These are phyloP conservation scores for Xylaria digitata DNA, from an alignment of 2,329 filamentous ascomycete species.

Conservation along the genomic window DNA sequence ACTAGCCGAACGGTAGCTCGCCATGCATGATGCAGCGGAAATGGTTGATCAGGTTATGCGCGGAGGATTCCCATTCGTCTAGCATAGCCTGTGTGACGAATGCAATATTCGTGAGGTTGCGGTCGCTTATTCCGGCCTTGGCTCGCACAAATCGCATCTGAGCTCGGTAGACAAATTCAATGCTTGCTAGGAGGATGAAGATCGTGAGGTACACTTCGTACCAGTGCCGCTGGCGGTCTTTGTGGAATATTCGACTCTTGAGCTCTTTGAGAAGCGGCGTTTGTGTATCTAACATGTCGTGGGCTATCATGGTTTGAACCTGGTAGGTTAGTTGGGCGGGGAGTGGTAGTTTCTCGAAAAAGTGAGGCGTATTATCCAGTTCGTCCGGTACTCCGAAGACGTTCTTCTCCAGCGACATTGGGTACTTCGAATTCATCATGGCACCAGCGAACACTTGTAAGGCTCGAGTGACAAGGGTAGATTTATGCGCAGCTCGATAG, in stretches of 20 bases:
- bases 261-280: slow-evolving; percentile 1
- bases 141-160: slow-evolving; percentile 4
- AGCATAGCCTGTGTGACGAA: slow-evolving; percentile 4
- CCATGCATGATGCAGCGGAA: slow-evolving; percentile 1
- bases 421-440: slow-evolving; percentile 10
- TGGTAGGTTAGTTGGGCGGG: slow-evolving; percentile 9
- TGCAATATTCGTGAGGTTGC: slow-evolving; percentile 6
- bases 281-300: slow-evolving; percentile 1
- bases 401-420: background rate
- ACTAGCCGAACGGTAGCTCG: background rate
- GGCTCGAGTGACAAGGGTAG: slow-evolving; percentile 4
- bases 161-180: slow-evolving; percentile 6
- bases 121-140: slow-evolving; percentile 3
- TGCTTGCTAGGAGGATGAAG: slow-evolving; percentile 4
- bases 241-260: slow-evolving; percentile 7
- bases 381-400: slow-evolving; percentile 11
- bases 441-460: slow-evolving; percentile 4
- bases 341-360: slow-evolving; percentile 8
- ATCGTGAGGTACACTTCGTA: slow-evolving; percentile 3
- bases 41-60: slow-evolving; percentile 6
- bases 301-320: slow-evolving; percentile 2
- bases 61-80: slow-evolving; percentile 4
- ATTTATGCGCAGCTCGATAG: slow-evolving; percentile 6
- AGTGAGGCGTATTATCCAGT: slow-evolving; percentile 3
- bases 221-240: slow-evolving; percentile 6